A percentile compares a stretch with the other conserved stretches of the same genome.
These are phyloP conservation scores for Eucalyptus albens DNA, from an alignment of 345 rosid species.

Conservation along the genomic window DNA sequence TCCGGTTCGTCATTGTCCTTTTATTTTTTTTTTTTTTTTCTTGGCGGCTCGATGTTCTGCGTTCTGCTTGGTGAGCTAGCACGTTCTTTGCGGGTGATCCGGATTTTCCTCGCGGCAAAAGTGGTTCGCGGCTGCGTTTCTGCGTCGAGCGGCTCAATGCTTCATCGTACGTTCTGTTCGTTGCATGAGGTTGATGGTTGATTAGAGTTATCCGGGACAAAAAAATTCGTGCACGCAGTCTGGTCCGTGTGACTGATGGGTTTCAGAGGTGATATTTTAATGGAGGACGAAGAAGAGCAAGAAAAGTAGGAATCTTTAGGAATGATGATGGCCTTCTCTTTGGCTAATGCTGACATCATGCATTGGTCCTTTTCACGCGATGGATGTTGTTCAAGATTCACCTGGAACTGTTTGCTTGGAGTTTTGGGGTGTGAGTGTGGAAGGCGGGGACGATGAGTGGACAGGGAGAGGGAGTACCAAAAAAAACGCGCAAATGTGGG, in stretches of 20 bases:
- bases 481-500: neutral
- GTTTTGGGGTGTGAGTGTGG: neutral
- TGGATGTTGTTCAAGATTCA: neutral
- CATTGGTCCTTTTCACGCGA: neutral
- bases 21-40: neutral
- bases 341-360: neutral
- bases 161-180: neutral
- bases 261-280: neutral
- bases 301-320: neutral
- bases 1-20: constrained; percentile 4
- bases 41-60: neutral
- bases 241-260: neutral
- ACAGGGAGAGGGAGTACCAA: neutral
- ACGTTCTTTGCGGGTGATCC: neutral
- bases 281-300: neutral
- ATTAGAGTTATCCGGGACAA: neutral
- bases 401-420: neutral
- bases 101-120: neutral
- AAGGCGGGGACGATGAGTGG: neutral
- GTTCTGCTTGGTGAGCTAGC: neutral
- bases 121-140: neutral
- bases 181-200: neutral
- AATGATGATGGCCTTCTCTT: neutral
- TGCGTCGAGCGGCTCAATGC: neutral
- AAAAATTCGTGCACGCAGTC: neutral